Base-by-base conservation (phyloP, 2,329 filamentous ascomycete species). In the Xylariaceae sp. region DNA sequence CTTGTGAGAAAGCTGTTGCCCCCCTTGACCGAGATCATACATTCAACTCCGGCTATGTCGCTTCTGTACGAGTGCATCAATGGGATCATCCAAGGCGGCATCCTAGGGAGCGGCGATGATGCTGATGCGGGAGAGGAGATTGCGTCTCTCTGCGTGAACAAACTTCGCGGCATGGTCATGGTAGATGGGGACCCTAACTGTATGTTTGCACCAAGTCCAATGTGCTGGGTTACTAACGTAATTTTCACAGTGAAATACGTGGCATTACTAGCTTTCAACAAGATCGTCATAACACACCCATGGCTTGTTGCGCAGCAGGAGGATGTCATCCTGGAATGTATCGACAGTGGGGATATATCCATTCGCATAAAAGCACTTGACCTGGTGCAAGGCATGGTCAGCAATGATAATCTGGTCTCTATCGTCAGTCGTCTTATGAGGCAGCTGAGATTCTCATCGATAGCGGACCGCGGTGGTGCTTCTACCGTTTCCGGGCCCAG, bases 41-140 rank as follows among this genome's bases (percentile, higher is more conserved):
- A 86, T 48, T 94, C 89, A 1, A 98, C 92, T 0, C 83, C 85
- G 5, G 92, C 92, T 18, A 96, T 96, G 92, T 96, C 92, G n/a
- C 63, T 98, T 18, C 65, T 96, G 5, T 98, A 98, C 50, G 92
- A 98, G 61, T 98, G 92, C 55, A 95, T 98, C 60, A 95, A 94
- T 57, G 92, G 92, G 16, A 94, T 98, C 42, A 94, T 98, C 38
- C 89, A 95, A 56, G 92, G 92, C 18, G 92, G 92, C 1, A 94
- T 98, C 37, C 66, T 98, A 31, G 85, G 87, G 19, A 85, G 81
- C 28, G 78, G 80, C 18, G 86, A 89, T 44, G 84, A 86, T 33
- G 77, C 80, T 14, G 72, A 80, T 21, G 89, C 90, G 35, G 83
- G 84, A 24, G 89, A 96, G 46, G 89, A 95, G 57, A 87, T 98